Percentiles rank a stretch among this genome's conserved stretches.
Conservation (phyloP, 2,329 filamentous ascomycete genomes). For the Incumbomyces lentus region DNA sequence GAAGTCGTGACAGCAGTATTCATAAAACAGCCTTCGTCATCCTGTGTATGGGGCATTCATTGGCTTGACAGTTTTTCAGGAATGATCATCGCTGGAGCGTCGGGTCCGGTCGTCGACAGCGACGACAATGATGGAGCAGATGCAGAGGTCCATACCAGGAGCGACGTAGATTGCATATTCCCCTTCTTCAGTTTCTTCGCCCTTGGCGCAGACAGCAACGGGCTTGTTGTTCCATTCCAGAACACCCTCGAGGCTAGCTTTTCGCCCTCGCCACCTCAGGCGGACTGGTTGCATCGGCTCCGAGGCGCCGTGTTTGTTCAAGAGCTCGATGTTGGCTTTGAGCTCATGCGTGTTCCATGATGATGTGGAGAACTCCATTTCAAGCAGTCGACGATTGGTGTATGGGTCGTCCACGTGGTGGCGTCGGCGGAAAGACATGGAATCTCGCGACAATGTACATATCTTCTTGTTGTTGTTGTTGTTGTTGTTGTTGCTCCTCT, state of each 20-base stretch:
- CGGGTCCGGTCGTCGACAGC: constrained; percentile 4
- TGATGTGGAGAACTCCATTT: constrained; percentile 5
- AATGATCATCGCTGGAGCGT: neutral
- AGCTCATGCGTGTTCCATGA: neutral
- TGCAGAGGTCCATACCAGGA: constrained; percentile 3
- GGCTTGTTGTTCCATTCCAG: constrained; percentile 3
- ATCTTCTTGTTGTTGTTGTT: neutral
- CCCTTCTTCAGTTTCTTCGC: constrained; percentile 2
- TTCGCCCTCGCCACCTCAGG: constrained; percentile 3
- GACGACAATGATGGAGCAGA: constrained; percentile 1
- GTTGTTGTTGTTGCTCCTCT: neutral
- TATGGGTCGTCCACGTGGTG: constrained; percentile 5
- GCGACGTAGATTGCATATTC: constrained; percentile 4
- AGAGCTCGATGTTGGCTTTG: constrained; percentile 1
- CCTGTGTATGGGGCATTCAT: too few species aligned
- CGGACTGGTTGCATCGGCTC: neutral
- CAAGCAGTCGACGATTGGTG: neutral
- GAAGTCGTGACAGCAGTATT: too few species aligned
- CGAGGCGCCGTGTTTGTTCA: neutral
- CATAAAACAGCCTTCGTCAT: too few species aligned
- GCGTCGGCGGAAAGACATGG: constrained; percentile 1
- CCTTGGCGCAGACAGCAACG: constrained; percentile 5
- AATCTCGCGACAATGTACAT: constrained; percentile 1
- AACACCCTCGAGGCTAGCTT: constrained; percentile 4
- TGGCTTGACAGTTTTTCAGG: too few species aligned